These are phyloP conservation scores for Mycena crocata DNA, from an alignment of 768 basidiomycete genomes.

Conservation along the genomic window DNA sequence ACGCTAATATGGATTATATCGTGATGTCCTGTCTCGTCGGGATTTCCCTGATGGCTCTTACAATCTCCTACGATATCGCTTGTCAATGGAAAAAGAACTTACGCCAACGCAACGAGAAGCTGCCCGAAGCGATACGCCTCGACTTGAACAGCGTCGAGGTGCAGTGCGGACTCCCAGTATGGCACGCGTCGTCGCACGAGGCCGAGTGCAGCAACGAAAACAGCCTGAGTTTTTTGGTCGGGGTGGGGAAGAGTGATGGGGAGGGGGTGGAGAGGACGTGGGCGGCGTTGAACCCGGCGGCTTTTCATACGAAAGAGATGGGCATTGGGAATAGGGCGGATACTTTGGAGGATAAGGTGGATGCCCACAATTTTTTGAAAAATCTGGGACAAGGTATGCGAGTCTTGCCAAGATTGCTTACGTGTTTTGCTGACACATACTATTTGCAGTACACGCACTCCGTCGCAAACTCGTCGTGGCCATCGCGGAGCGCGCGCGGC, in stretches of 20 bases:
- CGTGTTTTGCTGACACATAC: no score
- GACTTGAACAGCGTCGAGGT: conserved; percentile 26
- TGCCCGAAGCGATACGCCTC: not conserved
- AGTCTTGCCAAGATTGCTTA: no score
- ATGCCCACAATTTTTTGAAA: no score
- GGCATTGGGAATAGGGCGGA: conserved; percentile 41
- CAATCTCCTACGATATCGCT: conserved; percentile 34
- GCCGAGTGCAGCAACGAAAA: conserved; percentile 24
- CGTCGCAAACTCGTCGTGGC: conserved; percentile 41
- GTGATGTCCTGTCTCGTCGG: conserved; percentile 5
- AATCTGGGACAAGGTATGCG: no score
- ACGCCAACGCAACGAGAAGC: not conserved
- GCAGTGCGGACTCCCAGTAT: conserved; percentile 37
- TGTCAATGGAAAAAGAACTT: conserved; percentile 42
- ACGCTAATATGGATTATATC: conserved; percentile 29
- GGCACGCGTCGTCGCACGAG: conserved; percentile 36
- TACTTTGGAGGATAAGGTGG: conserved; percentile 52
- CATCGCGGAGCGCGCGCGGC: conserved; percentile 7
- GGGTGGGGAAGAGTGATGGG: conserved; percentile 45
- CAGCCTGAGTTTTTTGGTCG: conserved; percentile 42
- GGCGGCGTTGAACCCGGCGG: conserved; percentile 40
- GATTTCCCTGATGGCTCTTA: not conserved
- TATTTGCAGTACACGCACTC: conserved; percentile 46
- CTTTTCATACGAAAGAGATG: conserved; percentile 47
- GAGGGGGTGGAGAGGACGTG: conserved; percentile 50